Percentiles rank a stretch among this genome's conserved stretches.
phyloP scores from a whole-genome alignment of 2,329 filamentous ascomycete species.

The Fusarium nanum region DNA sequence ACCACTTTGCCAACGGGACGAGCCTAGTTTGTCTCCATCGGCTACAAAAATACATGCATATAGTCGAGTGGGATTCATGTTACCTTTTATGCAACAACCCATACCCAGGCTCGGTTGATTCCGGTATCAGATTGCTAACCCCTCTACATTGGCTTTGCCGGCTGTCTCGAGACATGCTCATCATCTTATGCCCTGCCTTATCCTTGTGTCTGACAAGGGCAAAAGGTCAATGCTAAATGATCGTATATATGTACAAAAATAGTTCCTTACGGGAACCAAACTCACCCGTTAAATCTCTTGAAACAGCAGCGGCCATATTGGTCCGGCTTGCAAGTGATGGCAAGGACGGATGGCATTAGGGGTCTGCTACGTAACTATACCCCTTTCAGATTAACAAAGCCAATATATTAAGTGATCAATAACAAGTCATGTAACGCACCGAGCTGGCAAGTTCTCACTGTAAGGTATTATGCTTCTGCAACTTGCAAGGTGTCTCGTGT shows the following conservation, averaged over 20 bases:
- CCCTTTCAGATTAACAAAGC: not conserved
- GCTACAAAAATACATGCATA: conserved; percentile 2
- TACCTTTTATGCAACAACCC: conserved; percentile 20
- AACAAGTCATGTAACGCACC: not conserved
- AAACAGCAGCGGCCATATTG: not conserved
- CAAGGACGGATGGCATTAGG: not conserved
- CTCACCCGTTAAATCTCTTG: not conserved
- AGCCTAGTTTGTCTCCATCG: conserved; percentile 19
- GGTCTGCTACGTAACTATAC: not conserved
- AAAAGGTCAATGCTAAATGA: not conserved
- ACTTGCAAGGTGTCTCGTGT: not conserved
- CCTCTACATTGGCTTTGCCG: conserved; percentile 12
- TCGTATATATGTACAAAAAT: not conserved
- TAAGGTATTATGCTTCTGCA: not conserved
- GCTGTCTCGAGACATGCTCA: conserved; percentile 13
- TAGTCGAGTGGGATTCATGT: conserved; percentile 2
- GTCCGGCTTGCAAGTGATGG: not conserved
- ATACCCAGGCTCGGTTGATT: conserved; percentile 31
- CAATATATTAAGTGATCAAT: not conserved
- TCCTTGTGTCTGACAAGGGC: conserved; percentile 17
- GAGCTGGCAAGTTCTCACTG: not conserved
- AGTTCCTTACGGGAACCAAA: not conserved
- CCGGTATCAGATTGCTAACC: conserved; percentile 26
- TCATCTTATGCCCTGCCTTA: conserved; percentile 15
- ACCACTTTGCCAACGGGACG: conserved; percentile 14